Evolutionary conservation across 495 filamentous ascomycete species (phyloP).

Genomic region (Penicillium ochrochloron): DNA sequence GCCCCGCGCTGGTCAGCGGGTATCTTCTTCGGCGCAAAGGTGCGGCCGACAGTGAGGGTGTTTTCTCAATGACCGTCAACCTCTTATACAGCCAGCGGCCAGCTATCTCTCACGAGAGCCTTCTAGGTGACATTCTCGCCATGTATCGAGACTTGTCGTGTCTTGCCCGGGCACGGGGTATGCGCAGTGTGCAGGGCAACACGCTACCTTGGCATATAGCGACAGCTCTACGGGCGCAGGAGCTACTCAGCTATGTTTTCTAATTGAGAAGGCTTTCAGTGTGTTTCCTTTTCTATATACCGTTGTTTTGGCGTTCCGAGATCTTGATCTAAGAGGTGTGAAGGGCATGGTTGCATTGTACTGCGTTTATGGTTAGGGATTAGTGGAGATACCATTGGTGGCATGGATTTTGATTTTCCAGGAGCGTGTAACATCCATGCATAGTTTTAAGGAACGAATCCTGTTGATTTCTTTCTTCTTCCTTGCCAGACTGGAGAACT

Average conservation of each 20-base stretch:
- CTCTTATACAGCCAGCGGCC: conserved; percentile 61
- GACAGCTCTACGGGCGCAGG: conserved; percentile 69
- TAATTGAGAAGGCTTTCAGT: conserved; percentile 24
- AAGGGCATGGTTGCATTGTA: conserved; percentile 22
- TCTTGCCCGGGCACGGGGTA: conserved; percentile 71
- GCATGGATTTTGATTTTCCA: conserved; percentile 26
- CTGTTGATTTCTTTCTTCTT: background rate
- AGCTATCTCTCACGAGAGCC: conserved; percentile 52
- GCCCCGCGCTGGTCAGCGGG: conserved; percentile 69
- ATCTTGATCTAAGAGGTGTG: conserved; percentile 16
- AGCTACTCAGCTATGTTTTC: conserved; percentile 52
- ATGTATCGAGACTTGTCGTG: conserved; percentile 77
- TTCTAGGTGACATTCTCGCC: conserved; percentile 73
- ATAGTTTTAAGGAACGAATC: background rate
- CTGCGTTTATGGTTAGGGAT: conserved; percentile 16
- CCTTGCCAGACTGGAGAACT: too few relatives aligned
- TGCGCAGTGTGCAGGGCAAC: conserved; percentile 63
- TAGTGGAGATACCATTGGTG: conserved; percentile 24
- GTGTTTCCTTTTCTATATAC: conserved; percentile 12
- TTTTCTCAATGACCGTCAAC: conserved; percentile 67
- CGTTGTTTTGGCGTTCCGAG: conserved; percentile 19
- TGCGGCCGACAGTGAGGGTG: conserved; percentile 61
- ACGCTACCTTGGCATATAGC: conserved; percentile 86
- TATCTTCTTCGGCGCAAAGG: conserved; percentile 79
- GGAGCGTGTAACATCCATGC: conserved; percentile 9